Evolutionary conservation across 2,329 filamentous ascomycete species (phyloP).

Genomic region (Diaporthe longicolla): DNA sequence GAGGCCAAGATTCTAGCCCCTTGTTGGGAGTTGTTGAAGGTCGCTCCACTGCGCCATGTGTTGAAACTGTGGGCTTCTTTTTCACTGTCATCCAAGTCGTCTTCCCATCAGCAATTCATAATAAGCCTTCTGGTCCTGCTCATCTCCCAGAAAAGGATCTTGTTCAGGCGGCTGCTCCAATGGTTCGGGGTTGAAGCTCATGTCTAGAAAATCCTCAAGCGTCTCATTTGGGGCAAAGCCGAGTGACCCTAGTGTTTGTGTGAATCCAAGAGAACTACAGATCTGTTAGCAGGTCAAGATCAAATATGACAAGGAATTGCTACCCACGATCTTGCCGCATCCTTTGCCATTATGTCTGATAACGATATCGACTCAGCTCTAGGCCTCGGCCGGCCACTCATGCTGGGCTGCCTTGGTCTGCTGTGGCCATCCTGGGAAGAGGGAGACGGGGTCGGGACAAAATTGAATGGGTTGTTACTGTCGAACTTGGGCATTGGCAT

Average conservation of each 20-base stretch:
- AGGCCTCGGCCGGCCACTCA: constrained; percentile 34
- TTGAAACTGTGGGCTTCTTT: not conserved
- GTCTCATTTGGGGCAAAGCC: constrained; percentile 56
- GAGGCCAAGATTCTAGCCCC: not conserved
- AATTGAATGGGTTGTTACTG: constrained; percentile 37
- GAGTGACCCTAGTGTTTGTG: constrained; percentile 53
- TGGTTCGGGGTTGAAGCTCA: constrained; percentile 54
- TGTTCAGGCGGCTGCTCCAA: constrained; percentile 45
- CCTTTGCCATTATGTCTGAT: constrained; percentile 54
- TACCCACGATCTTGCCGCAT: constrained; percentile 53
- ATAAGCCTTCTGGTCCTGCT: constrained; percentile 55
- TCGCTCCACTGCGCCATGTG: not conserved
- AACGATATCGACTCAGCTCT: constrained; percentile 47
- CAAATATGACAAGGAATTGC: not conserved
- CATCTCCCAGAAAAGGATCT: constrained; percentile 44
- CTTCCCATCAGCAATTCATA: constrained; percentile 56
- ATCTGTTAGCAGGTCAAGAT: constrained; percentile 34
- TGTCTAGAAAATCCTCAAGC: constrained; percentile 54
- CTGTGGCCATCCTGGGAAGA: constrained; percentile 43
- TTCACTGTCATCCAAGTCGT: constrained; percentile 39
- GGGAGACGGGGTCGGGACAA: constrained; percentile 42
- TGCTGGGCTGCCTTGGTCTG: constrained; percentile 39
- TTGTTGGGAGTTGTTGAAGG: constrained; percentile 1
- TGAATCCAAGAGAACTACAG: constrained; percentile 51
- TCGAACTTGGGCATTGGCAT: constrained; percentile 36